Percentiles rank a stretch among this genome's conserved stretches.
Conservation (phyloP, 306 rosid species). For the Vachellia collinsii region DNA sequence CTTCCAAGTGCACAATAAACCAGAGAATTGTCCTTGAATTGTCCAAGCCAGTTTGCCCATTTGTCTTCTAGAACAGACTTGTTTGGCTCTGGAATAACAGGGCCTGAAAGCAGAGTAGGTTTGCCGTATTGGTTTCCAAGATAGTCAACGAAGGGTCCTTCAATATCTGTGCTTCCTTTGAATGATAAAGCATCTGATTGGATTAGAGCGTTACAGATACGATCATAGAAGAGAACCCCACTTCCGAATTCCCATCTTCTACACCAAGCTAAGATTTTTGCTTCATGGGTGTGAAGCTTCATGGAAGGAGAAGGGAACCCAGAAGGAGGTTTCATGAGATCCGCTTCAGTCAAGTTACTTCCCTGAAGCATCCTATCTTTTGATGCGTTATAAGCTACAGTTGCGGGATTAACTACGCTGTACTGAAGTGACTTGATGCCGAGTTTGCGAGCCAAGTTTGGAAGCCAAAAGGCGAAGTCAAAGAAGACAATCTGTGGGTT, state of each 20-base stretch:
- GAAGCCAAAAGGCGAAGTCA: conserved; percentile 38
- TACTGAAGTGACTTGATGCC: conserved; percentile 36
- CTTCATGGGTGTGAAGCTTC: conserved; percentile 37
- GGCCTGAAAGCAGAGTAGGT: conserved; percentile 42
- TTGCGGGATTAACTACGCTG: neutral
- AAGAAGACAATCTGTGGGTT: conserved; percentile 8
- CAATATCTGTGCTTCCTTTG: conserved; percentile 45
- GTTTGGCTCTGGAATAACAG: conserved; percentile 39
- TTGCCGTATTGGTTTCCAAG: conserved; percentile 15
- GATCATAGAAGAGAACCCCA: conserved; percentile 36
- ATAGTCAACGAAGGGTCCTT: conserved; percentile 40
- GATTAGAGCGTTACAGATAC: neutral
- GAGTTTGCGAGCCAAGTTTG: conserved; percentile 10
- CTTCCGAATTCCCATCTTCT: conserved; percentile 36
- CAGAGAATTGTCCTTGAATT: conserved; percentile 25
- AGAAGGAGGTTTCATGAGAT: conserved; percentile 33
- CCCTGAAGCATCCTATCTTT: conserved; percentile 4
- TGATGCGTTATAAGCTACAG: neutral
- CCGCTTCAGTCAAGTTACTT: neutral
- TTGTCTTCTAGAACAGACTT: conserved; percentile 20
- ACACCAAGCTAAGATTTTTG: neutral
- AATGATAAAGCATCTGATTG: conserved; percentile 40
- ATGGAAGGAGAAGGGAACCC: conserved; percentile 37
- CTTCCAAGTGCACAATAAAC: conserved; percentile 42
- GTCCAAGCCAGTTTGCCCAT: conserved; percentile 35